Evolutionary conservation across 2,329 filamentous ascomycete species (phyloP), one percentile per base, ranked within the genome.

Genomic region (Botrytis fragariae): DNA sequence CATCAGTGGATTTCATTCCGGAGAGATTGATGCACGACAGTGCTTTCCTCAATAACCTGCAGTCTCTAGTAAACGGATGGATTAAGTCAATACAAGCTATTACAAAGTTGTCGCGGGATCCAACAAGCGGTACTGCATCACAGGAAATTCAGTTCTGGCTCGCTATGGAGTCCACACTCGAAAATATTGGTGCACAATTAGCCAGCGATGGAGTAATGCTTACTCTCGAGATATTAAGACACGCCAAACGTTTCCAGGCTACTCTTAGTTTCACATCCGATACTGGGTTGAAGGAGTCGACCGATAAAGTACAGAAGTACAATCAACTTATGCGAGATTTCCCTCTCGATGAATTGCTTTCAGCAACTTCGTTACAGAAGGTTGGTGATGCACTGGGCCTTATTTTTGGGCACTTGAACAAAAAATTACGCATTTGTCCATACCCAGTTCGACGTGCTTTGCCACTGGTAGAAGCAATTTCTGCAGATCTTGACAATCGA

Each of bases 111-210:
- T 93, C 94, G 59, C 91, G 94, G 79, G 96, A 99, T 79, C 90
- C 93, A 0, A 85, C 86, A 7, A 88, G 79, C 85, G 87, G 90
- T 45, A 97, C 94, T 35, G 96, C 96, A 45, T 95, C 93, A 73
- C 96, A 98, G 82, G 96, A 99, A 83, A 97, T 99, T 82, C 98
- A 98, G 82, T 99, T 99, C 81, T 99, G 96, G 96, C 83, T 99
- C 69, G 97, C 94, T 2, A 97, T 99, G 93, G 97, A 99, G 83
- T 92, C 92, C 25, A 93, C 95, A 7, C 84, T 99, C 76, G 95
- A 98, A 81, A 92, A 92, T 42, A 97, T 99, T 74, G 95, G 98
- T 82, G 89, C 87, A 59, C 95, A 98, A 82, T 87, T 99, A 73
- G 88, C 91, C 75, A 94, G 95, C 76, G 93, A 97, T 72, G 96